Conservation (phyloP, 2,329 filamentous ascomycete genomes). For the Calonectria fujianensis region DNA sequence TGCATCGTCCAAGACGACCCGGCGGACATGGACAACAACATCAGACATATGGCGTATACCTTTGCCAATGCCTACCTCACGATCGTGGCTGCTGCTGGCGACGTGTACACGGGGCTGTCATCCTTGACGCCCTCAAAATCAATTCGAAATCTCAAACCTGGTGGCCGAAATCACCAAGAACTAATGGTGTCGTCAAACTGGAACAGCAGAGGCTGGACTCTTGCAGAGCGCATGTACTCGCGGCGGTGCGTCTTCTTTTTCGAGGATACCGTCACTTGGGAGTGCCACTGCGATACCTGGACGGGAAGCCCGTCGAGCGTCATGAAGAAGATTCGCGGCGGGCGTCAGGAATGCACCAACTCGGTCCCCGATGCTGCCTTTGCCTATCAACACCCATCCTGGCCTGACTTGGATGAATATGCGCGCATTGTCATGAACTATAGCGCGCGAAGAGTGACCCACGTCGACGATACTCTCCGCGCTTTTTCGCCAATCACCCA, state of each 20-base stretch:
- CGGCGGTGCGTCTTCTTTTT: conserved; percentile 66
- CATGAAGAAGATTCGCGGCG: conserved; percentile 58
- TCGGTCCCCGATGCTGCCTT: conserved; percentile 58
- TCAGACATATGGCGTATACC: conserved; percentile 67
- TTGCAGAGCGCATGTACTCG: conserved; percentile 66
- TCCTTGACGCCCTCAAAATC: conserved; percentile 61
- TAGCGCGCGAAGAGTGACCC: conserved; percentile 62
- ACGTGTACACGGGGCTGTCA: conserved; percentile 62
- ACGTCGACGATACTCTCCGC: conserved; percentile 64
- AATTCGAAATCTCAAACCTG: conserved; percentile 51
- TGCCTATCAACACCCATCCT: conserved; percentile 64
- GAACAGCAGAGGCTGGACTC: conserved; percentile 65
- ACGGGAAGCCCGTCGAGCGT: conserved; percentile 59
- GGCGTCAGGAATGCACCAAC: conserved; percentile 58
- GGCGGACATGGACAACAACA: conserved; percentile 62
- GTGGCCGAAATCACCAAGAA: conserved; percentile 60
- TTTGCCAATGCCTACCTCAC: conserved; percentile 68
- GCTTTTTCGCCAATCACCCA: conserved; percentile 66
- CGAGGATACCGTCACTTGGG: conserved; percentile 65
- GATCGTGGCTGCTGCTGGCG: conserved; percentile 65
- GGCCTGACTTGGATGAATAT: conserved; percentile 69
- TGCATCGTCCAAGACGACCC: conserved; percentile 68
- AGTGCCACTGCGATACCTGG: conserved; percentile 68
- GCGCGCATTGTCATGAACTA: conserved; percentile 66
- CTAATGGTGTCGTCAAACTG: conserved; percentile 62